Percentiles rank a stretch among this genome's conserved stretches.
Conservation (phyloP, 805 yeast genomes). For the Aciculoconidium aculeatum region DNA sequence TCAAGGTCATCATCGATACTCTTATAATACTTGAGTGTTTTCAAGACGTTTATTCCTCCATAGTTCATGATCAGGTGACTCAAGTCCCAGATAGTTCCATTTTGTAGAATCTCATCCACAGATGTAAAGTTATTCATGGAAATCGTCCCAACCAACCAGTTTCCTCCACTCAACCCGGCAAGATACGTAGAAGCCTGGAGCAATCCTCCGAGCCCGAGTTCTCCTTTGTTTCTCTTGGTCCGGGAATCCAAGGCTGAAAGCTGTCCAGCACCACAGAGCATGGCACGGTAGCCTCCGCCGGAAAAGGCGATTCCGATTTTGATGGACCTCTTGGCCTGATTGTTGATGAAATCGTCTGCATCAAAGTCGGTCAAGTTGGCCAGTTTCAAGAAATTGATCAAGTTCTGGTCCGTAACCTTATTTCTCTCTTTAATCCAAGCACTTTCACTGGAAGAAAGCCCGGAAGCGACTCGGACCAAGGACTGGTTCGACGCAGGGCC, state of each 20-base stretch:
- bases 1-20: slow-evolving; percentile 22
- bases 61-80: slow-evolving; percentile 66
- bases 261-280: slow-evolving; percentile 51
- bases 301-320: slow-evolving; percentile 54
- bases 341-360: slow-evolving; percentile 33
- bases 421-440: slow-evolving; percentile 50
- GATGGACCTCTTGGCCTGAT: slow-evolving; percentile 33
- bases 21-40: slow-evolving; percentile 51
- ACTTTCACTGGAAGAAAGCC: slow-evolving; percentile 41
- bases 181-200: slow-evolving; percentile 66
- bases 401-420: slow-evolving; percentile 38
- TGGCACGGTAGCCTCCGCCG: slow-evolving; percentile 91
- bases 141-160: slow-evolving; percentile 62
- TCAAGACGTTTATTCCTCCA: slow-evolving; percentile 53
- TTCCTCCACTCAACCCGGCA: slow-evolving; percentile 61
- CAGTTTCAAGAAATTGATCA: slow-evolving; percentile 40
- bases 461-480: slow-evolving; percentile 42
- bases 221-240: slow-evolving; percentile 21
- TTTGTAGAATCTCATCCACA: slow-evolving; percentile 34
- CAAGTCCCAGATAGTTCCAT: slow-evolving; percentile 31
- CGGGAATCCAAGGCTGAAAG: slow-evolving; percentile 34
- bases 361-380: slow-evolving; percentile 45
- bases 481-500: slow-evolving; percentile 40
- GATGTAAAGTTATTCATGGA: slow-evolving; percentile 54
- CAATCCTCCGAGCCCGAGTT: slow-evolving; percentile 40